Conservation (phyloP, 139 green algal genomes). For the Chlorella ohadii region DNA sequence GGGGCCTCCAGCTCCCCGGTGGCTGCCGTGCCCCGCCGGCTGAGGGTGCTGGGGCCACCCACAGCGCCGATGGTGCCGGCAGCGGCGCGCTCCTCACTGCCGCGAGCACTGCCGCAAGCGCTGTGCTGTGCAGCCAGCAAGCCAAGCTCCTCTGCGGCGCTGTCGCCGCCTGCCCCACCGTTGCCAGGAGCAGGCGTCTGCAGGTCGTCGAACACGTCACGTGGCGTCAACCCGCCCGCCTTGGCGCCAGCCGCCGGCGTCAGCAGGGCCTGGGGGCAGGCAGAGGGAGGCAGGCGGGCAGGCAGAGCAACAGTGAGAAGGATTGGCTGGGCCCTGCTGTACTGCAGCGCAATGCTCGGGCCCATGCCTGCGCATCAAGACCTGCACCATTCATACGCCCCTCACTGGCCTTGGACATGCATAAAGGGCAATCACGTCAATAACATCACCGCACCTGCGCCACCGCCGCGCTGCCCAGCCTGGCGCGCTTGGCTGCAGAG, state of each 20-base stretch:
- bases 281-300: not conserved
- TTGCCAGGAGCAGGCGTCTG: not conserved
- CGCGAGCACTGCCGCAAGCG: too few species aligned
- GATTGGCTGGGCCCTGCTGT: too few species aligned
- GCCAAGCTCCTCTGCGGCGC: not conserved
- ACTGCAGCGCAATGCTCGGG: too few species aligned
- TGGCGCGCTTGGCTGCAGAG: not conserved
- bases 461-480: not conserved
- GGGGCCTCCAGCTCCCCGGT: not conserved
- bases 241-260: not conserved
- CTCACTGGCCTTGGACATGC: too few species aligned
- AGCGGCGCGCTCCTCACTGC: too few species aligned
- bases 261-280: not conserved
- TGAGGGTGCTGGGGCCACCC: too few species aligned
- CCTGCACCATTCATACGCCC: too few species aligned
- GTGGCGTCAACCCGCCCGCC: not conserved
- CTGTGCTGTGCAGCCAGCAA: not conserved
- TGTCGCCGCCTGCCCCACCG: not conserved
- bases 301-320: too few species aligned
- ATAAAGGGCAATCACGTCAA: not conserved
- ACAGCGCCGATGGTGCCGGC: too few species aligned
- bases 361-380: too few species aligned
- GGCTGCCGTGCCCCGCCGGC: too few species aligned
- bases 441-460: not conserved
- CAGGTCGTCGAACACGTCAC: constrained; percentile 27